Percentiles rank a stretch among this genome's conserved stretches.
Conservation (phyloP, 1,284 basidiomycete genomes). For the Phlebopus sp. region DNA sequence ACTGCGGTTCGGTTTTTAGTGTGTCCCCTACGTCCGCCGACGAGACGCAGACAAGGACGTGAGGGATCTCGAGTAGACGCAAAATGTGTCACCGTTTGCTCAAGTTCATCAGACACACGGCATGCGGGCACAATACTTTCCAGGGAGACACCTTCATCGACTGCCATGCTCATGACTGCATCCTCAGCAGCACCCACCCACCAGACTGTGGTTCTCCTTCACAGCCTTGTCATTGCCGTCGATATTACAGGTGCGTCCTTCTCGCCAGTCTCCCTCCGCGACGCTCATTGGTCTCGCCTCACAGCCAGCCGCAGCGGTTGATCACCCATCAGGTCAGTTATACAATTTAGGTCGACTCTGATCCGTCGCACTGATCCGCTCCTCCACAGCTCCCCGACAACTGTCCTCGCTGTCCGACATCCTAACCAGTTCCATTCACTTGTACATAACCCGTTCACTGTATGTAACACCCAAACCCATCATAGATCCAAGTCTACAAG, state of each 20-base stretch:
- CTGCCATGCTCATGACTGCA: constrained; percentile 46
- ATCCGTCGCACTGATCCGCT: constrained; percentile 9
- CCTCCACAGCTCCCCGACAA: constrained; percentile 37
- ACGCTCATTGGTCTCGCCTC: constrained; percentile 18
- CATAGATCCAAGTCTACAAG: constrained; percentile 56
- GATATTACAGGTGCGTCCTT: constrained; percentile 52
- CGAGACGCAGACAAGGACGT: constrained; percentile 36
- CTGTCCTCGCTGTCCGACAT: constrained; percentile 39
- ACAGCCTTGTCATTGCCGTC: constrained; percentile 48
- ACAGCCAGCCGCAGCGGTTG: constrained; percentile 33
- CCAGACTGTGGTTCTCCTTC: constrained; percentile 37
- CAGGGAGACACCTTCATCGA: constrained; percentile 51
- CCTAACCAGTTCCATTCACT: not conserved
- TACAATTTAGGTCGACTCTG: constrained; percentile 7
- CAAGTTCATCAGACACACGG: constrained; percentile 46
- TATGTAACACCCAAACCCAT: constrained; percentile 7
- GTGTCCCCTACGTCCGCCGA: constrained; percentile 67
- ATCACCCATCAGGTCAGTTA: constrained; percentile 35
- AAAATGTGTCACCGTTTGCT: constrained; percentile 65
- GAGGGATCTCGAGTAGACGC: constrained; percentile 22
- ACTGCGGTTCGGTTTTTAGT: constrained; percentile 11
- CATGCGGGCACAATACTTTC: constrained; percentile 57
- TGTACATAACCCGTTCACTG: constrained; percentile 2
- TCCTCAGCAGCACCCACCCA: constrained; percentile 49
- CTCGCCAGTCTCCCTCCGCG: constrained; percentile 4